Percentiles rank a stretch among this genome's conserved stretches.
phyloP scores from a whole-genome alignment of 306 rosid genomes.

The Betula pendula region DNA sequence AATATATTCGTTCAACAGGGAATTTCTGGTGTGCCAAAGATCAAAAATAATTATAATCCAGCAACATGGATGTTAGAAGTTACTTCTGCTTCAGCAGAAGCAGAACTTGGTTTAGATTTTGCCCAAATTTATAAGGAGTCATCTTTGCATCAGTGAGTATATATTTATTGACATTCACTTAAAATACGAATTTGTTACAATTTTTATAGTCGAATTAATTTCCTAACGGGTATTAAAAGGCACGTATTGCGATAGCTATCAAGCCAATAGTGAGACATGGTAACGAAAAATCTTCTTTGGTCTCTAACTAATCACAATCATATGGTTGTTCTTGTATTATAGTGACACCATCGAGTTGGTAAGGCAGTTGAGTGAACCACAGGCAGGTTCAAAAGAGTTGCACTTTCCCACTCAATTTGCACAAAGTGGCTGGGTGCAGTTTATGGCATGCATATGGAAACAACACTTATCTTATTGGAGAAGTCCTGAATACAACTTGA shows the following conservation, averaged over 20 bases:
- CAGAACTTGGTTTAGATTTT: conserved; percentile 51
- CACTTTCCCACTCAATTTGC: conserved; percentile 64
- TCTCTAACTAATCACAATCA: neutral
- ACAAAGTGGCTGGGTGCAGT: conserved; percentile 60
- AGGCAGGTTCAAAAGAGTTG: conserved; percentile 49
- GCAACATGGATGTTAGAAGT: conserved; percentile 70
- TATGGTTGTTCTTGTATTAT: conserved; percentile 1
- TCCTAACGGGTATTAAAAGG: conserved; percentile 4
- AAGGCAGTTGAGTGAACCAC: conserved; percentile 50
- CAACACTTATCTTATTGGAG: conserved; percentile 84
- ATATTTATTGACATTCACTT: conserved; percentile 12
- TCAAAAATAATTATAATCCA: conserved; percentile 54
- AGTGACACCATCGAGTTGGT: conserved; percentile 65
- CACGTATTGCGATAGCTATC: neutral
- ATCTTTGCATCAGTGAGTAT: conserved; percentile 45
- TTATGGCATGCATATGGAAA: conserved; percentile 77
- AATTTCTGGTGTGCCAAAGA: conserved; percentile 58
- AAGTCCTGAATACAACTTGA: conserved; percentile 74
- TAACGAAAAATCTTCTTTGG: neutral
- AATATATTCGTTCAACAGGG: conserved; percentile 43
- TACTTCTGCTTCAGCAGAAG: conserved; percentile 56
- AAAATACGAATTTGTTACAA: neutral
- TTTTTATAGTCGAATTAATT: neutral
- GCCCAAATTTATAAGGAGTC: conserved; percentile 48
- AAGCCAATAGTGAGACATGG: conserved; percentile 8